Base-by-base conservation (phyloP, 1,284 basidiomycete species). In the Amylostereum areolatum region DNA sequence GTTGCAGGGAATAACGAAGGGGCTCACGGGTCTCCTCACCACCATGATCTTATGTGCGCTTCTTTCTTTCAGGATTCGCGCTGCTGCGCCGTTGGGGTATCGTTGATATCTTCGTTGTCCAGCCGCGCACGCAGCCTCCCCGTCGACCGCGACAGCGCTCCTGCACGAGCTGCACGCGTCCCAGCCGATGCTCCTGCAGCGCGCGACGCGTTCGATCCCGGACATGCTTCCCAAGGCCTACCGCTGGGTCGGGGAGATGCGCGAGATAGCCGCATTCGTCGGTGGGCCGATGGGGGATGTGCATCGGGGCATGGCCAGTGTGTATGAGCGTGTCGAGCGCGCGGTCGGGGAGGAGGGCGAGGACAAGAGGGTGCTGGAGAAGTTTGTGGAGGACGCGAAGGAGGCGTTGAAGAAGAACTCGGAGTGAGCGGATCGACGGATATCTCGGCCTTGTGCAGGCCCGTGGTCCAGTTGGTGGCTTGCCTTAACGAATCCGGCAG, bases 171-270 rank as follows among this genome's bases (percentile, higher is more conserved):
- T 82, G 24, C 55, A 62, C 39, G 53, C 60, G 29, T 81, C 77
- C 18, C 75, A 80, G 56, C 73, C 75, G 2, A 56, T 53, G 31
- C 52, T 75, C 28, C 64, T 81, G 4, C 59, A 68, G 49, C 68
- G 70, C 32, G 62, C 78, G 37, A 63, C 65, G 3, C 59, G 57
- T 39, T 52, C 57, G 8, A 62, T 81, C 28, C 74, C 76, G 1
- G 43, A 59, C 9, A 80, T 80, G 78, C 60, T 80, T 30, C 76
- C 74, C 18, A 83, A 81, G 56, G 78, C 78, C 11, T 81, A 83
- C 56, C 70, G 80, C 46, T 83, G 74, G 73, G 71, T 75, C 5
- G 74, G 71, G 43, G 79, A 83, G 63, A 82, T 81, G 80, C 66
- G 75, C 41, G 82, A 83, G 60, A 80, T 84, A 43, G 70, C 72